A percentile compares a stretch with the other conserved stretches of the same genome.
Evolutionary conservation across 257 asterid genomes (phyloP).

Genomic region (Marsdenia floribunda): DNA sequence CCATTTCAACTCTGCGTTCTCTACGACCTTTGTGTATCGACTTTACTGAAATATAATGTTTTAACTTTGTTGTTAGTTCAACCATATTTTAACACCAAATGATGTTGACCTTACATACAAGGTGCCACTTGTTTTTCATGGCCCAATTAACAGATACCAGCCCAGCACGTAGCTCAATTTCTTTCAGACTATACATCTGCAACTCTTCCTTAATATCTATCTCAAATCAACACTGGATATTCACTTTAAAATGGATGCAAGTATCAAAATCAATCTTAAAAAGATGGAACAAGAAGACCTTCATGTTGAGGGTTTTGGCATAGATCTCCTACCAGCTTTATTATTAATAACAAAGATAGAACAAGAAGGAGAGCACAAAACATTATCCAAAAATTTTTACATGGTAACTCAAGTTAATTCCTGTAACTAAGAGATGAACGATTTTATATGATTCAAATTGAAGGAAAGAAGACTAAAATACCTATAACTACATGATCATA

Average conservation of each 20-base stretch:
- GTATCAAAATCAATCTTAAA: not conserved
- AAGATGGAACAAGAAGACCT: not conserved
- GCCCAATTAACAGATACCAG: not conserved
- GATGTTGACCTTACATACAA: not conserved
- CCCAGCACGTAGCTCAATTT: not conserved
- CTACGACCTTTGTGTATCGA: not conserved
- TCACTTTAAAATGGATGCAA: not conserved
- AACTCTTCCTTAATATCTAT: not conserved
- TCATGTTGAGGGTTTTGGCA: not conserved
- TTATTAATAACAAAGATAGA: not conserved
- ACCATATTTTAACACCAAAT: not conserved
- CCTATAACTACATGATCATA: not conserved
- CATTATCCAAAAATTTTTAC: not conserved
- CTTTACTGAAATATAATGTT: not conserved
- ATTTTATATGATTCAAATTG: not conserved
- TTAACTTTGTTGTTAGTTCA: not conserved
- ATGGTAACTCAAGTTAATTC: not conserved
- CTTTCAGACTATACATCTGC: not conserved
- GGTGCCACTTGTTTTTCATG: not conserved
- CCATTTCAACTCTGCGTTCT: not conserved
- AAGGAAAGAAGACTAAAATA: not conserved
- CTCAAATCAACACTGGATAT: not conserved
- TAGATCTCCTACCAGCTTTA: not conserved
- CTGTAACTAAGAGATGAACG: not conserved
- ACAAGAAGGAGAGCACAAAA: not conserved